Percentiles rank a stretch among this genome's conserved stretches.
Conservation (phyloP, 805 yeast species). For the Tetrapisispora taiwanensis region DNA sequence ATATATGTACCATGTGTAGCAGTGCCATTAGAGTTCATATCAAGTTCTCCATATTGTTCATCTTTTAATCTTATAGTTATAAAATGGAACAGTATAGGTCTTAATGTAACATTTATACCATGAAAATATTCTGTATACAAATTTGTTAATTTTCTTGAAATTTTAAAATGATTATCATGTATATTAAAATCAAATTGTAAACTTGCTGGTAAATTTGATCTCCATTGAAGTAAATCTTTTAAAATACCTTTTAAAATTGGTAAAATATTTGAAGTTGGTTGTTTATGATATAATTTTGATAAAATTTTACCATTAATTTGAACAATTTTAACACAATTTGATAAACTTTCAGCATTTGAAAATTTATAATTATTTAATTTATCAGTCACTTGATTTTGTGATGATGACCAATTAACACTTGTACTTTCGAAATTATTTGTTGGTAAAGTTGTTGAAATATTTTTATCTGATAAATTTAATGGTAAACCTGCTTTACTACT, state of each 20-base stretch:
- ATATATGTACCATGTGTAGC: constrained; percentile 28
- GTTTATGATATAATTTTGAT: constrained; percentile 60
- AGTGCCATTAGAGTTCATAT: background rate
- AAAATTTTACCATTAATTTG: constrained; percentile 68
- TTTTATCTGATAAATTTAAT: constrained; percentile 66
- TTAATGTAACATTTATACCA: constrained; percentile 67
- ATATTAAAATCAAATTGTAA: constrained; percentile 48
- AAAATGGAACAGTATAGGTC: constrained; percentile 69
- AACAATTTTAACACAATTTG: constrained; percentile 68
- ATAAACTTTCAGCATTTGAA: constrained; percentile 68
- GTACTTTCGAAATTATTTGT: constrained; percentile 15
- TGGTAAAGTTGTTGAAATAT: constrained; percentile 70
- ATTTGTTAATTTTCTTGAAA: constrained; percentile 59
- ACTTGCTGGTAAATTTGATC: constrained; percentile 51
- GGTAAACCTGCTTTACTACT: constrained; percentile 79
- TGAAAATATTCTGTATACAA: constrained; percentile 77
- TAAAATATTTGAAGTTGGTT: constrained; percentile 64
- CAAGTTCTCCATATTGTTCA: background rate
- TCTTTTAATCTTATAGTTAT: constrained; percentile 52
- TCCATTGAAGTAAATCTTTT: constrained; percentile 58
- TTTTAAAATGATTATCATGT: constrained; percentile 31
- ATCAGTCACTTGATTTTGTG: constrained; percentile 42
- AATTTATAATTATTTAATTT: constrained; percentile 44
- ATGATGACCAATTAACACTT: constrained; percentile 59
- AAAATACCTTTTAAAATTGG: constrained; percentile 66